A percentile compares a stretch with the other conserved stretches of the same genome.
phyloP scores from a whole-genome alignment of 2,329 filamentous ascomycete species.

The Neoarthrinium moseri region DNA sequence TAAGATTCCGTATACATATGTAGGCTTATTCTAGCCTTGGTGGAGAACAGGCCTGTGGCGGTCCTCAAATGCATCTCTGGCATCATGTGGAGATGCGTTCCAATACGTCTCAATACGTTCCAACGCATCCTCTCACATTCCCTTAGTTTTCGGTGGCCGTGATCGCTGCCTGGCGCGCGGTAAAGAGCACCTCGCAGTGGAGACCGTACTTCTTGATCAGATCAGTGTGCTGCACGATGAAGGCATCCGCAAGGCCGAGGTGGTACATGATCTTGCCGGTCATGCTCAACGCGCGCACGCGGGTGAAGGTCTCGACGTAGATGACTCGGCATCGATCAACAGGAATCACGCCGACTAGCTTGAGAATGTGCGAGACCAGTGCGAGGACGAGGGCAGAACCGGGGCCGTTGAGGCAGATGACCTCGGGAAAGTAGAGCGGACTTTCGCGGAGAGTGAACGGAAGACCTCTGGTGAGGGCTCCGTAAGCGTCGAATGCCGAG shows the following conservation, averaged over 20 bases:
- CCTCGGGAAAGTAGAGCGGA: conserved; percentile 55
- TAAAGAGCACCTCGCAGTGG: background rate
- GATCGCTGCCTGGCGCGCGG: background rate
- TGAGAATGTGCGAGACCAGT: conserved; percentile 46
- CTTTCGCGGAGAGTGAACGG: conserved; percentile 12
- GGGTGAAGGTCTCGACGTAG: conserved; percentile 91
- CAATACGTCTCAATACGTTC: no score
- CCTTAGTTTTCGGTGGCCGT: background rate
- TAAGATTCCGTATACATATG: no score
- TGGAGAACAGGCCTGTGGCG: no score
- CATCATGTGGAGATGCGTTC: no score
- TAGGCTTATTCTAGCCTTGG: no score
- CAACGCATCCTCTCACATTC: background rate
- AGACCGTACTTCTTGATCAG: conserved; percentile 42
- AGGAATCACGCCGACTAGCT: conserved; percentile 42
- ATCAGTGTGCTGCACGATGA: conserved; percentile 78
- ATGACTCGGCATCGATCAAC: conserved; percentile 66
- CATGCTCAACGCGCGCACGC: conserved; percentile 78
- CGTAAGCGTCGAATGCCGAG: background rate
- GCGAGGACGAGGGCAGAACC: conserved; percentile 80
- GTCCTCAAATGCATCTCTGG: no score
- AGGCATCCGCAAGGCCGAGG: conserved; percentile 67
- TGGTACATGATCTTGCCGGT: conserved; percentile 74
- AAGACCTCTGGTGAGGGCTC: conserved; percentile 11
- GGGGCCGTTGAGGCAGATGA: conserved; percentile 85